Base-by-base conservation (phyloP, 2,329 filamentous ascomycete genomes). In the Fusarium robinianum region DNA sequence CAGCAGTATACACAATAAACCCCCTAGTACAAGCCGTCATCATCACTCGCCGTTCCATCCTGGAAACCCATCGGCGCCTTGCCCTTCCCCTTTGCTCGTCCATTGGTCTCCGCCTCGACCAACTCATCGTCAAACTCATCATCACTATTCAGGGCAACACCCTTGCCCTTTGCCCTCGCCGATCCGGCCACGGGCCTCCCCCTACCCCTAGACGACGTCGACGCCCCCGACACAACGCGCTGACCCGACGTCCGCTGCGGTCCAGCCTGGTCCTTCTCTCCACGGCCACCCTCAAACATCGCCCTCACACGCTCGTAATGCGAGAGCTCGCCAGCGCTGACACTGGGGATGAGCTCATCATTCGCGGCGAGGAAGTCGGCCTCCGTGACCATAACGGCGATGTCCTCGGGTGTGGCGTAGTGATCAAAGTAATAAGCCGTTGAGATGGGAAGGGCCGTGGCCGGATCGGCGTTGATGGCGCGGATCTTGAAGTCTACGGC, bases 361-460 rank as follows among this genome's bases (percentile, higher is more conserved):
- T 92, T 84, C 1, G 94, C 94, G 17, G 81, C 80, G 15, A 86
- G 66, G 63, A 99, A 99, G 67, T 99, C 94, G 34, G 87, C 80
- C 67, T 96, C 92, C 1, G 83, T 87, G 18, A 99, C 94, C 71
- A 88, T 84, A 53, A 99, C 92, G 17, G 85, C 81, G 2, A 92
- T 82, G 63, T 99, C 94, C 32, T 88, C 87, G 8, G 84, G 78
- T 0, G 81, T 88, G 10, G 92, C 90, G 55, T 88, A 77, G 69
- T 97, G 92, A 64, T 99, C 94, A 66, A 99, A 99, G 72, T 91
- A 99, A 70, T 94, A 91, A 0, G 91, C 92, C 2, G 92, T 95
- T 2, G 87, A 88, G 52, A 96, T 78, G 73, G 29, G 75, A 71
- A 33, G 61, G 24, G 57, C 48, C 5, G 56, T 61, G n/a, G 57